Evolutionary conservation across 2,329 filamentous ascomycete species (phyloP), one percentile per base, ranked within the genome.

Genomic region (Neopestalotiopsis rosae): DNA sequence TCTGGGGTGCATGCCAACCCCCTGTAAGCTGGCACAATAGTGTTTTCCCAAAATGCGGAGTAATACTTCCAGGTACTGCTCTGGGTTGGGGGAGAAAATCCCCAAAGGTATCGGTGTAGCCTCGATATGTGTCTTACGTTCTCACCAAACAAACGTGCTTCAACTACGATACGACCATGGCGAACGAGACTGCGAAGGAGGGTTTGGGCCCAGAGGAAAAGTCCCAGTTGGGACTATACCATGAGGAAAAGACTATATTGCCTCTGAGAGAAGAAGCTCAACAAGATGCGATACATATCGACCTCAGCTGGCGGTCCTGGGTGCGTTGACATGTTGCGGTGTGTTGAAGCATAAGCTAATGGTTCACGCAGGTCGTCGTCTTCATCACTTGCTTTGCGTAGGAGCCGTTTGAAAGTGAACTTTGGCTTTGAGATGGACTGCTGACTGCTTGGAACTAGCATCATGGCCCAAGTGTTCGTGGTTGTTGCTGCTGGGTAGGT

Each of bases 301-400:
- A 83, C 62, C 76, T 88, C 13, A 84, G 85, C 56, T 89, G 87
- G 87, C 81, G 86, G 70, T 88, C 86, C 67, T 89, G 86, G 86
- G 81, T 81, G 71, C 56, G 79, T 73, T 12, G 7, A 24, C 13
- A 40, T n/a, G 20, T 30, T 5, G 4, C 5, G 7, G 42, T 10
- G 42, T 10, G 30, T 24, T 20, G 5, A 24, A 62, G 30, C 10
- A 7, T 34, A 13, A 20, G 32, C 49, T 72, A 34, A 70, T 67
- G 17, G 67, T 12, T 14, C 20, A 32, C 20, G 17, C 62, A 78
- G 79, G 72, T 81, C 20, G 78, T 81, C 5, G 79, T 81, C 2
- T 79, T 81, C 56, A 76, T 87, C 24, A 84, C 84, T 20, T 87
- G 84, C 70, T 88, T 88, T 70, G 79, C 79, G 81, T 83, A 67